Evolutionary conservation across 2,329 filamentous ascomycete species (phyloP), one percentile per base, ranked within the genome.

Genomic region (Aspergillus nomiae): DNA sequence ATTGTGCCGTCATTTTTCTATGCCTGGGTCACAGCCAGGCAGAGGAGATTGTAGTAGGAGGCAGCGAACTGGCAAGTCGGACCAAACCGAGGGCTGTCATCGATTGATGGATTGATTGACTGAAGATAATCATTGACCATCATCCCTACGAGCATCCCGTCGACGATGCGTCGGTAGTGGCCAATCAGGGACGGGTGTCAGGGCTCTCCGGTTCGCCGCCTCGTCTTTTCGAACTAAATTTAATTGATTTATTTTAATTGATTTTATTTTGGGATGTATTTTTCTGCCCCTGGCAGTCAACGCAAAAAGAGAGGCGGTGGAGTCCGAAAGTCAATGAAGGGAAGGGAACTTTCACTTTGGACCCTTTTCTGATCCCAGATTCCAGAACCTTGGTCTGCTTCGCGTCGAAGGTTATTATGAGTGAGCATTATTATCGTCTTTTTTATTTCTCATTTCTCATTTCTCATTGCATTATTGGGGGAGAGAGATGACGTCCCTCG

Each of bases 191-290:
- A 11, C 14, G n/a, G 51, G 21, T 6, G 9, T 54, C 28, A 46
- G 36, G 24, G 60, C 34, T 60, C 59, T 64, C 68, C 57, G 61
- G 67, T 69, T 70, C 65, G 65, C 62, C 62, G 68, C 65, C 68
- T 69, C 65, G 62, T 66, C 64, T 69, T 65, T 56, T 28, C 30
- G 34, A 56, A 30, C 21, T 54, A 19, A 34, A 60, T 56, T 51
- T 41, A 38, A 48, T 58, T 60, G 28, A 26, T 41, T 14, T 36
- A 56, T 51, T 45, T 56, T 60, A 36, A 26, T 36, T 60, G 59
- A 24, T 32, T 38, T 30, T 51, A 56, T 56, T 55, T 56, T 36
- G 55, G 59, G n/a, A 32, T 38, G 24, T 51, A 56, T 56, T 55
- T 56, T 63, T 51, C 48, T 63, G 62, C 62, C 67, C 62, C 61